These are phyloP conservation scores for Sarocladiaceae sp. DNA, from an alignment of 2,329 filamentous ascomycete species.

Conservation along the genomic window DNA sequence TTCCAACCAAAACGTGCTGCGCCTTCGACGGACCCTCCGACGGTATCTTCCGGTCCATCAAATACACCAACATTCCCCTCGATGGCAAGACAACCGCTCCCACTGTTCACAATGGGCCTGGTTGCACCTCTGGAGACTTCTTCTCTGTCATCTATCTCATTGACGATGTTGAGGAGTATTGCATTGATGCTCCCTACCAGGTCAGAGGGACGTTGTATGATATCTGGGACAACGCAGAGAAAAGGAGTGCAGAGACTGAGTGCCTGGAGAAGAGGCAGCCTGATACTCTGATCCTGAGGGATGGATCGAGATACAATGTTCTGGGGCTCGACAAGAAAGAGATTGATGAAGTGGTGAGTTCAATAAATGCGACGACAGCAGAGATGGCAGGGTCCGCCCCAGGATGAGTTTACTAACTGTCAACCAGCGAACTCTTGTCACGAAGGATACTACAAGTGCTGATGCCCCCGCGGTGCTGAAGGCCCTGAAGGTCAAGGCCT, in stretches of 20 bases:
- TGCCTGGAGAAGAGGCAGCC: not conserved
- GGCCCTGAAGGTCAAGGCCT: not conserved
- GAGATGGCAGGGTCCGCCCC: not conserved
- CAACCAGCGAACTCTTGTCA: not conserved
- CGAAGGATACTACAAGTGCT: not conserved
- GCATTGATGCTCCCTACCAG: not conserved
- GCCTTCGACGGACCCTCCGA: not conserved
- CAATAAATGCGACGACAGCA: not conserved
- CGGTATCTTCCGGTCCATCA: not conserved
- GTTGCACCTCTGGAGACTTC: not conserved
- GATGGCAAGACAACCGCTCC: not conserved
- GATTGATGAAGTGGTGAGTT: not conserved
- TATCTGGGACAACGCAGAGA: not conserved
- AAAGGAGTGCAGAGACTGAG: not conserved
- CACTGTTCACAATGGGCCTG: not conserved
- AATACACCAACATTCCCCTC: not conserved
- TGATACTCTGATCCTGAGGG: not conserved
- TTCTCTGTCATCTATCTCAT: not conserved
- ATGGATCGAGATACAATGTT: not conserved
- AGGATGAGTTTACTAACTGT: not conserved
- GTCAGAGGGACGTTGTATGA: not conserved
- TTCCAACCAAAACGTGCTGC: not conserved
- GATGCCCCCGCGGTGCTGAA: not conserved
- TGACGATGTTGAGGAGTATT: not conserved
- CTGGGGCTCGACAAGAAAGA: not conserved